Evolutionary conservation across 768 basidiomycete genomes (phyloP).

Genomic region (Russula olivacea): DNA sequence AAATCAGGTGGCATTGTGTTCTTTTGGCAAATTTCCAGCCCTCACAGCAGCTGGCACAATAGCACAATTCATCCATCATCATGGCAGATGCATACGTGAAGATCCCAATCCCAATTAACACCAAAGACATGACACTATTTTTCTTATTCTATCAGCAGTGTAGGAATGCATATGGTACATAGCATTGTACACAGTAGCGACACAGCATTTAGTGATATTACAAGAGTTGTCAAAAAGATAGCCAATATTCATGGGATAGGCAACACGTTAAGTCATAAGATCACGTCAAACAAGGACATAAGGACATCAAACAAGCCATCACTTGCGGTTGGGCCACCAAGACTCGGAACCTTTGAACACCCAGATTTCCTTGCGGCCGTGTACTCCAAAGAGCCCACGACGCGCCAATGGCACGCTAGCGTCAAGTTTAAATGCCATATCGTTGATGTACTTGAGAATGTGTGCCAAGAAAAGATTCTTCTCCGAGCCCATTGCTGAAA

Average conservation of each 20-base stretch:
- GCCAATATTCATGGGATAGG: background rate
- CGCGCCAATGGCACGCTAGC: slow-evolving; percentile 58
- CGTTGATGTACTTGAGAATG: slow-evolving; percentile 52
- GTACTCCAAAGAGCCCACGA: slow-evolving; percentile 35
- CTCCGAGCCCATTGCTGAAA: slow-evolving; percentile 33
- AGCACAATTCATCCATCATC: too few species aligned
- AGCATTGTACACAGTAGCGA: background rate
- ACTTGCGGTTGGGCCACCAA: slow-evolving; percentile 20
- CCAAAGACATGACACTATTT: too few species aligned
- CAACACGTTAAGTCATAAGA: slow-evolving; percentile 16
- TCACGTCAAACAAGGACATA: background rate
- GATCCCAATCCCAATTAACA: too few species aligned
- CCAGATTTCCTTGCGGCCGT: slow-evolving; percentile 52
- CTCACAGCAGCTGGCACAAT: too few species aligned
- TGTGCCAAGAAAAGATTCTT: slow-evolving; percentile 55
- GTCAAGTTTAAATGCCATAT: slow-evolving; percentile 55
- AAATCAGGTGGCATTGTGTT: too few species aligned
- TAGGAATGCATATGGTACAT: background rate
- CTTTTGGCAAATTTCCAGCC: too few species aligned
- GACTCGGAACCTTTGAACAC: slow-evolving; percentile 48
- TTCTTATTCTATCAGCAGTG: background rate
- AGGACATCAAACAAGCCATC: background rate
- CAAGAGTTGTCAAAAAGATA: background rate
- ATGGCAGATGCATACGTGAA: too few species aligned
- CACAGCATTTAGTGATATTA: background rate